A percentile compares a stretch with the other conserved stretches of the same genome.
phyloP scores from a whole-genome alignment of 768 basidiomycete genomes.

The Strobilomyces echinocephalus region DNA sequence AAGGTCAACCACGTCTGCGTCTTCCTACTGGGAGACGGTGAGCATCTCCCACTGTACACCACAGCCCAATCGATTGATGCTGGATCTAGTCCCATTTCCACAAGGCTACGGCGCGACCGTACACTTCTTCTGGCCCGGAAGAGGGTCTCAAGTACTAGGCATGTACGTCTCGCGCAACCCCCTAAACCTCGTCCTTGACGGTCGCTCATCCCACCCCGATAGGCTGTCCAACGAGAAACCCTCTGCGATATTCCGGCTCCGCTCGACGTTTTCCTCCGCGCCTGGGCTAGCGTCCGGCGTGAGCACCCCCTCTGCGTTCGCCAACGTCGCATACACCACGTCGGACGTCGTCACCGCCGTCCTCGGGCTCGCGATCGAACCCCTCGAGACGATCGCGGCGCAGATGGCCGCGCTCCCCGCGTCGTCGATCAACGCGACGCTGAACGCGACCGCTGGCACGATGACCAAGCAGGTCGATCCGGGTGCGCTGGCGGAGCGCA shows the following conservation, averaged over 20 bases:
- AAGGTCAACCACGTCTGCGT: slow-evolving; percentile 83
- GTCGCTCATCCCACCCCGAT: neutral
- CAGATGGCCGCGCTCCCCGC: slow-evolving; percentile 50
- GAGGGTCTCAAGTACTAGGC: slow-evolving; percentile 80
- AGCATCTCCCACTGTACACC: slow-evolving; percentile 13
- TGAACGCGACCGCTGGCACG: slow-evolving; percentile 12
- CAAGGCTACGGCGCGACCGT: slow-evolving; percentile 81
- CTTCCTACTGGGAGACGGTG: slow-evolving; percentile 75
- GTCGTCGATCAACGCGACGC: slow-evolving; percentile 22
- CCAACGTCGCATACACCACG: slow-evolving; percentile 25
- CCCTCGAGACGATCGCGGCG: slow-evolving; percentile 53
- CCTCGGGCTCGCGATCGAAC: slow-evolving; percentile 79
- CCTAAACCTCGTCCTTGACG: neutral
- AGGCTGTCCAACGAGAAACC: slow-evolving; percentile 91
- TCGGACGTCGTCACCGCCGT: slow-evolving; percentile 59
- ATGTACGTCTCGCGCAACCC: slow-evolving; percentile 47
- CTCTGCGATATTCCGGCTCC: slow-evolving; percentile 81
- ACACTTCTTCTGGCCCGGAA: slow-evolving; percentile 83
- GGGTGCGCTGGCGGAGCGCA: slow-evolving; percentile 19
- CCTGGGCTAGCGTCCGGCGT: slow-evolving; percentile 29
- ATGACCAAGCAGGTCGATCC: slow-evolving; percentile 11
- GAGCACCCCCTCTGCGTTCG: slow-evolving; percentile 31
- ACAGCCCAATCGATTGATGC: neutral
- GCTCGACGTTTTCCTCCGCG: slow-evolving; percentile 51
- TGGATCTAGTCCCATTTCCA: slow-evolving; percentile 62